A percentile compares a stretch with the other conserved stretches of the same genome.
Evolutionary conservation across 495 filamentous ascomycete species (phyloP).

Genomic region (Podospora pseudoanserina): DNA sequence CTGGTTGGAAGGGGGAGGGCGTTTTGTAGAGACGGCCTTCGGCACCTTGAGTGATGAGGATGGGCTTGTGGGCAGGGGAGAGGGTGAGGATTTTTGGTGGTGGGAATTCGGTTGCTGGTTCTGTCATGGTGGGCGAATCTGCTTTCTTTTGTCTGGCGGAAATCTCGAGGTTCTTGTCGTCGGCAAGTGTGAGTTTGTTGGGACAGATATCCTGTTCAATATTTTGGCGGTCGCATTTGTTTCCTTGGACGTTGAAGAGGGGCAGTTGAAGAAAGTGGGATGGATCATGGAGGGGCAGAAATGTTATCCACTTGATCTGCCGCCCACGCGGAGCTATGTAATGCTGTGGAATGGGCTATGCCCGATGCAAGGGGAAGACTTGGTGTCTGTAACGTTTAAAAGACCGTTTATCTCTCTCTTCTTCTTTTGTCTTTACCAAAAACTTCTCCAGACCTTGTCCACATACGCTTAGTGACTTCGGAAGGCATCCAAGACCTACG

Average conservation of each 20-base stretch:
- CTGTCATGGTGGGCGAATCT: conserved; percentile 5
- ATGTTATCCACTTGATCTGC: neutral
- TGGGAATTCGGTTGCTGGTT: conserved; percentile 33
- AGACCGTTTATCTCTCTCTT: neutral
- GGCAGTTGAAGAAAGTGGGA: conserved; percentile 6
- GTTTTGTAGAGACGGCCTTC: conserved; percentile 92
- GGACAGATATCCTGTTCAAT: neutral
- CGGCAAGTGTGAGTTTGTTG: neutral
- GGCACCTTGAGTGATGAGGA: conserved; percentile 82
- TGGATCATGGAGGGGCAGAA: neutral
- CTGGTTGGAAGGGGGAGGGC: conserved; percentile 37
- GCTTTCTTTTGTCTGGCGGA: neutral
- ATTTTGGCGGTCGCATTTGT: neutral
- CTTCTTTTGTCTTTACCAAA: neutral
- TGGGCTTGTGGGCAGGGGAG: conserved; percentile 53
- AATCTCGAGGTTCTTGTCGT: neutral
- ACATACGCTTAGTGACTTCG: too few relatives aligned
- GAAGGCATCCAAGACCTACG: too few relatives aligned
- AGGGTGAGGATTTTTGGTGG: conserved; percentile 64
- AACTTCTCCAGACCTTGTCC: neutral
- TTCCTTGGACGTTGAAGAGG: neutral
- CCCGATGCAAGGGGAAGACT: neutral
- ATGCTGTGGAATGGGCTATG: conserved; percentile 9
- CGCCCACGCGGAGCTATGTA: neutral
- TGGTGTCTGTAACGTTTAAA: too few relatives aligned